A percentile compares a stretch with the other conserved stretches of the same genome.
phyloP scores from a whole-genome alignment of 1,284 basidiomycete genomes.

The Earliella scabrosa region DNA sequence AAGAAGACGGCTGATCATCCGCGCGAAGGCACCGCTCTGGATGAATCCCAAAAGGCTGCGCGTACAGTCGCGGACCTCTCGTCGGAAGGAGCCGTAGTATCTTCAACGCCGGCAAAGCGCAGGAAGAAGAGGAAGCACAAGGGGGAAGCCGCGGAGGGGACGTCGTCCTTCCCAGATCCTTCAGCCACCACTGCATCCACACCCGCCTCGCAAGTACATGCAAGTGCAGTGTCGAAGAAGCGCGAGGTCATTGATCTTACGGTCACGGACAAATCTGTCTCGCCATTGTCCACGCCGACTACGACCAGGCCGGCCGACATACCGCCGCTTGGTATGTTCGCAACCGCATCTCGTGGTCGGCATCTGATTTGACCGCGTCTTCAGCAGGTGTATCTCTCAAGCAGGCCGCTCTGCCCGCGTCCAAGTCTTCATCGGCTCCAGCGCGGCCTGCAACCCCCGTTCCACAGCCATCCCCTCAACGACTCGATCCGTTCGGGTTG shows the following conservation, averaged over 20 bases:
- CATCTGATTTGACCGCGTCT: too few species aligned
- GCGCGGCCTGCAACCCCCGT: neutral
- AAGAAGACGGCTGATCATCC: neutral
- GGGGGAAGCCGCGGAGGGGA: constrained; percentile 25
- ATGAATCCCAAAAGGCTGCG: neutral
- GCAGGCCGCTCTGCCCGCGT: neutral
- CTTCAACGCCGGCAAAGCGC: constrained; percentile 49
- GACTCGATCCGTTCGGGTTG: constrained; percentile 16
- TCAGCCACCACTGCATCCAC: too few species aligned
- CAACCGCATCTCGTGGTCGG: too few species aligned
- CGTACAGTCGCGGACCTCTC: neutral
- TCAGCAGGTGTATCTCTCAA: too few species aligned
- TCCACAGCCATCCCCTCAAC: constrained; percentile 1
- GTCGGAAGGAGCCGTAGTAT: constrained; percentile 34
- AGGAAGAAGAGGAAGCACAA: constrained; percentile 62
- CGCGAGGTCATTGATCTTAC: neutral
- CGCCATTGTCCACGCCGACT: too few species aligned
- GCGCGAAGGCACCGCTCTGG: neutral
- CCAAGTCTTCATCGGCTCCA: neutral
- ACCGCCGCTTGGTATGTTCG: too few species aligned
- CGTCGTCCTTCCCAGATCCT: too few species aligned
- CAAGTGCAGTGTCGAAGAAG: neutral
- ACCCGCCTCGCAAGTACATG: neutral
- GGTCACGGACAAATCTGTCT: too few species aligned
- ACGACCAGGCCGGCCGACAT: too few species aligned